Conservation (phyloP, 805 yeast genomes). For the Crinitomyces ghanaensis region DNA sequence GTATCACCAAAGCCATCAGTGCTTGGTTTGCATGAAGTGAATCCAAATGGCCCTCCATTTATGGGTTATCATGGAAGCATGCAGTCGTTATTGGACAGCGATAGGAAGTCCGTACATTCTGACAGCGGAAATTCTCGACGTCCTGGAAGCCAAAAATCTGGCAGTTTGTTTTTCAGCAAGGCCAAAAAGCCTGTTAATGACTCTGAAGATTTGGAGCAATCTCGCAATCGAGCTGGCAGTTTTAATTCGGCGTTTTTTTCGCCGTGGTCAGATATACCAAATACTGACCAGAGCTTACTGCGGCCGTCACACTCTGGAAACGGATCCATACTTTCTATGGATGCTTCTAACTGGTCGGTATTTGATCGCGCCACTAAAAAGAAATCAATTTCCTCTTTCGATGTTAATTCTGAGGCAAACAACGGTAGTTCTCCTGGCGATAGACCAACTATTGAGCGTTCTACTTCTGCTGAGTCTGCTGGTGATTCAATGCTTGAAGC, state of each 20-base stretch:
- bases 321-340: no score
- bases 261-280: no score
- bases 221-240: slow-evolving; percentile 15
- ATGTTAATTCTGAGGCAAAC: no score
- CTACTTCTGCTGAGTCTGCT: no score
- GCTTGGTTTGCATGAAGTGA: slow-evolving; percentile 8
- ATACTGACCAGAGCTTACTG: no score
- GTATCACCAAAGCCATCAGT: slow-evolving; percentile 15
- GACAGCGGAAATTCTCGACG: background rate
- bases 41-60: slow-evolving; percentile 3
- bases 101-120: background rate
- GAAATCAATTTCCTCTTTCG: no score
- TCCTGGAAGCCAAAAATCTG: slow-evolving; percentile 6
- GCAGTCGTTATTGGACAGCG: slow-evolving; percentile 2
- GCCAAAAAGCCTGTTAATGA: slow-evolving; percentile 1
- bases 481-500: no score
- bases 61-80: slow-evolving; percentile 5
- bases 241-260: slow-evolving; percentile 6
- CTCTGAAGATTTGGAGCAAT: slow-evolving; percentile 6
- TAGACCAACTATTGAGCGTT: no score
- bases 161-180: slow-evolving; percentile 11
- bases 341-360: slow-evolving; percentile 10
- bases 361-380: slow-evolving; percentile 6
- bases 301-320: no score
- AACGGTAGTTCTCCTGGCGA: no score